Base-by-base conservation (phyloP, 805 yeast genomes). In the Sugiyamaella qingdaonensis region DNA sequence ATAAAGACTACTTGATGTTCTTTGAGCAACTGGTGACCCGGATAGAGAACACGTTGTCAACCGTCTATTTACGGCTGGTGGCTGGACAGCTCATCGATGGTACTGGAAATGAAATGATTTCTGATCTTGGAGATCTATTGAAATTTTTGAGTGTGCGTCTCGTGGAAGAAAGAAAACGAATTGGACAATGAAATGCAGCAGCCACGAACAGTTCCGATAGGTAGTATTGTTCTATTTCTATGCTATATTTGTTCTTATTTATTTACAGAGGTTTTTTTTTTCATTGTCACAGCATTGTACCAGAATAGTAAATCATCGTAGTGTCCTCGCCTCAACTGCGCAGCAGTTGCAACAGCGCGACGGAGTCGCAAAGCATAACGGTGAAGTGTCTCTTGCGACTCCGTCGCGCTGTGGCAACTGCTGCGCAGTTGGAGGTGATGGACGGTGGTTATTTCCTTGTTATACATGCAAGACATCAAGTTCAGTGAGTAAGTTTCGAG, bases 1-100 rank as follows among this genome's bases (percentile, higher is more conserved):
- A 63, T 46, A 46, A 55, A 13, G 65, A 63, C 46, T 57, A 57
- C 31, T 42, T 52, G 9, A 31, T 49, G 19, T 63, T 64, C 48
- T 56, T 66, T 34, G 69, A 66, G 16, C 66, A 66, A 37, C 21
- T 64, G 14, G 59, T 66, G 39, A 66, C 70, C 5, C 61, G 70
- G 37, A 61, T 66, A 14, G 70, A 64, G 57, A 66, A 66, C 47
- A 59, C 67, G n/a, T 16, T 65, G 34, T 46, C 65, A 14, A 57
- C 65, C 39, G 46, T 66, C 51, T 64, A 61, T 48, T 24, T 65
- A 29, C 61, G 69, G 8, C 50, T 53, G 21, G 36, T 32, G 24
- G 48, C 48, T 2, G 24, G 34, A 10, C 37, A 45, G 10, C 37
- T 45, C 4, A 9, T 45, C 9, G 24, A 32, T 33, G 32, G 18